Evolutionary conservation across 2,329 filamentous ascomycete genomes (phyloP).

Genomic region (Alternaria postmessia): DNA sequence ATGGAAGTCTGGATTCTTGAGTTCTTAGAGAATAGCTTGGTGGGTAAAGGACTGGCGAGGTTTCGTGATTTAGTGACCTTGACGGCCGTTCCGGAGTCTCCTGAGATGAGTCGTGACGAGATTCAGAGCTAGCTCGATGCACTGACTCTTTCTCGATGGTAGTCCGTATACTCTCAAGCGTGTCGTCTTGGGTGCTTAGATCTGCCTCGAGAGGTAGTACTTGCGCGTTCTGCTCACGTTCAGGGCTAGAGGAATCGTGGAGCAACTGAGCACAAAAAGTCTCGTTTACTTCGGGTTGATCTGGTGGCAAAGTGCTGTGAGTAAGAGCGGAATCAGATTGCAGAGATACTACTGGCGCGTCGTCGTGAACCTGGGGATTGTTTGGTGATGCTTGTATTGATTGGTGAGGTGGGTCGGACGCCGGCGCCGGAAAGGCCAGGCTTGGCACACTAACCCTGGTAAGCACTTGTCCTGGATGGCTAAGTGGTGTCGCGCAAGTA

Average conservation of each 20-base stretch:
- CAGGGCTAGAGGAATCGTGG: conserved; percentile 3
- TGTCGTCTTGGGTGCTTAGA: conserved; percentile 30
- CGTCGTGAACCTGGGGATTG: neutral
- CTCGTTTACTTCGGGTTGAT: neutral
- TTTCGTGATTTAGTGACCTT: conserved; percentile 13
- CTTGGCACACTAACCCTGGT: conserved; percentile 6
- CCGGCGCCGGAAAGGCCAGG: conserved; percentile 3
- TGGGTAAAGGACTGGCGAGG: conserved; percentile 32
- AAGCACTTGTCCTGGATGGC: conserved; percentile 1
- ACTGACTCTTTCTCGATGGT: conserved; percentile 24
- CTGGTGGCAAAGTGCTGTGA: neutral
- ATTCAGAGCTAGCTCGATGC: conserved; percentile 18
- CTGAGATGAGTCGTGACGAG: conserved; percentile 46
- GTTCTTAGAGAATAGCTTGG: conserved; percentile 35
- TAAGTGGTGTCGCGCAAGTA: neutral
- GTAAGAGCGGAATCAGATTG: neutral
- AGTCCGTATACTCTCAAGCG: conserved; percentile 21
- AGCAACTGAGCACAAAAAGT: neutral
- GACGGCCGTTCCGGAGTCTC: conserved; percentile 29
- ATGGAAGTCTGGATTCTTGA: conserved; percentile 28
- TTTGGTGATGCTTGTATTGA: conserved; percentile 4
- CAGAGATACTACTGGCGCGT: neutral
- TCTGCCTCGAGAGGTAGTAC: conserved; percentile 22
- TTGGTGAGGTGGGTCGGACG: conserved; percentile 3
- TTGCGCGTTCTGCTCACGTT: conserved; percentile 39